A percentile compares a stretch with the other conserved stretches of the same genome.
Evolutionary conservation across 1,284 basidiomycete genomes (phyloP).

Genomic region (Pseudozyma sp.): DNA sequence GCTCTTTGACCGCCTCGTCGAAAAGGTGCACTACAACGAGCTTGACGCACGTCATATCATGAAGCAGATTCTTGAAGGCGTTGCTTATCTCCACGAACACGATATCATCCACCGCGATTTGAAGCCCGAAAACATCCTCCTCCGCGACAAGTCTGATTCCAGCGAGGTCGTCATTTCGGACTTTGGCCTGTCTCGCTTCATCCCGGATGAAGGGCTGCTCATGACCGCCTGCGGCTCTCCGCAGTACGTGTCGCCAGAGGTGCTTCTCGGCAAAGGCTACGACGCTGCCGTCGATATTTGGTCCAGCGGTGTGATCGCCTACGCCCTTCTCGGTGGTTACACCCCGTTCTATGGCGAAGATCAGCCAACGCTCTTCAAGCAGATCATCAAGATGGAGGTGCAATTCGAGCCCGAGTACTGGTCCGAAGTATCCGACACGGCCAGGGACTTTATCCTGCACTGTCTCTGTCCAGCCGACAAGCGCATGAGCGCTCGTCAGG

Average conservation of each 20-base stretch:
- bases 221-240: conserved; percentile 67
- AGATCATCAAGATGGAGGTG: conserved; percentile 63
- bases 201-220: conserved; percentile 62
- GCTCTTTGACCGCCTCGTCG: conserved; percentile 65
- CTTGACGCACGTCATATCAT: conserved; percentile 65
- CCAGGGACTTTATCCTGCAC: conserved; percentile 65
- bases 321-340: conserved; percentile 66
- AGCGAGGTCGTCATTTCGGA: conserved; percentile 65
- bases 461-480: conserved; percentile 60
- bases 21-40: conserved; percentile 64
- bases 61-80: conserved; percentile 62
- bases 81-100: conserved; percentile 64
- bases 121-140: conserved; percentile 67
- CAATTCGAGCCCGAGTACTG: conserved; percentile 66
- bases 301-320: conserved; percentile 67
- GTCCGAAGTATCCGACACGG: conserved; percentile 60
- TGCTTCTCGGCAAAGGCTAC: conserved; percentile 66
- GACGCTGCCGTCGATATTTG: conserved; percentile 64
- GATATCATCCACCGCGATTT: conserved; percentile 67
- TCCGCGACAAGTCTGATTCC: conserved; percentile 54
- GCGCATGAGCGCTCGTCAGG: conserved; percentile 64
- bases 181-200: conserved; percentile 66
- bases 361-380: conserved; percentile 61
- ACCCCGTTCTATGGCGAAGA: conserved; percentile 68
- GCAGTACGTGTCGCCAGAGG: conserved; percentile 67